Evolutionary conservation across 495 filamentous ascomycete species (phyloP), one percentile per base, ranked within the genome.

Genomic region (Hyphodiscus hymeniophilus): DNA sequence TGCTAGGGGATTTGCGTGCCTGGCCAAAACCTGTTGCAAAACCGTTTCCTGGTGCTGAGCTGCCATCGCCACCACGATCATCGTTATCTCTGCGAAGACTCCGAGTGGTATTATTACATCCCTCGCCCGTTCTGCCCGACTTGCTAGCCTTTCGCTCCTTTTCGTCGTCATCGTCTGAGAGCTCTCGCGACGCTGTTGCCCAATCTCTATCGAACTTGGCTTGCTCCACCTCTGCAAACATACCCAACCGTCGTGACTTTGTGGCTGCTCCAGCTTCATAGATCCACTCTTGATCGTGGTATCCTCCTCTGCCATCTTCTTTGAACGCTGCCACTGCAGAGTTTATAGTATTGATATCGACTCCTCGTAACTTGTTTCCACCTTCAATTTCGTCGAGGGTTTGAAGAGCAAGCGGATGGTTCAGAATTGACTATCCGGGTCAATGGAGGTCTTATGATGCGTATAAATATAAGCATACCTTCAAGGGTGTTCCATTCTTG

Each of bases 201-300:
- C 26, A 28, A 28, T 28, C 5, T 10, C 10, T 28, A 4, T 28
- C 10, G 26, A 28, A 28, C n/a, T n/a, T n/a, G n/a, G n/a, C n/a
- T n/a, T 28, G 10, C 10, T 10, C 10, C 26, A 28, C 10, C 26
- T 5, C 10, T 28, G 26, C 10, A 28, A 28, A 5, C 80, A 59
- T 70, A 80, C n/a, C 65, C 60, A 49, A 82, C 78, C 62, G 64
- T 16, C 81, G 66, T 44, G 74, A 60, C 40, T 69, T 42, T 50
- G 70, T 64, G 1, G 81, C 80, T 48, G 65, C 47, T 24, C 66
- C 60, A 11, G 80, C 81, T 41, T 78, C 62, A 3, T 55, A 60
- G 41, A 72, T 54, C 80, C 80, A 85, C 52, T 64, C 64, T 0
- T 71, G 69, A 45, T 71, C 70, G 51, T 75, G 73, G 22, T 65